Evolutionary conservation across 2,329 filamentous ascomycete species (phyloP), one percentile per base, ranked within the genome.

Genomic region (Stemphylium beticola): DNA sequence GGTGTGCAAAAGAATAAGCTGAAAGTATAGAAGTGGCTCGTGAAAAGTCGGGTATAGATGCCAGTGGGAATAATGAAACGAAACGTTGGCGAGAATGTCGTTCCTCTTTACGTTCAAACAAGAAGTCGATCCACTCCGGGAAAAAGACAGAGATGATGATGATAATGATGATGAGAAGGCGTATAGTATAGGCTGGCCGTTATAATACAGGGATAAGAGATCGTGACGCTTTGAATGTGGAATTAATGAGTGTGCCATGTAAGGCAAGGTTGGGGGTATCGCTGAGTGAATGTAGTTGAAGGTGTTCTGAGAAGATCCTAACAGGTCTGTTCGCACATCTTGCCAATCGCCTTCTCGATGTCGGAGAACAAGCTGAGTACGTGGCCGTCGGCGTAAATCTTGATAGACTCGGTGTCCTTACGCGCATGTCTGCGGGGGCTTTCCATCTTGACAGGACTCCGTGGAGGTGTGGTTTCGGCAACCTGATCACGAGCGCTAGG

Each of bases 341-440:
- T 69, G 42, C 73, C 73, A 43, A 78, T 75, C 20, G 75, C 76
- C 54, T 73, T 72, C 48, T 78, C 75, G 39, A 78, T 77, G 55
- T 78, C 75, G 9, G 72, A 73, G 55, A 77, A 78, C 3, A 78
- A 67, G 48, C 69, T 75, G 24, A 78, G 67, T 20, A 77, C 75
- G 33, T 77, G 73, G 20, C 73, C 74, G 46, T 78, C 76, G 33
- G 76, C 76, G 60, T 78, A 78, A 46, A 78, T 77, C 55, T 74
- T 76, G 66, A 78, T 78, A 12, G 74, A 76, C 57, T 78, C 73
- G 11, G 76, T 75, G 26, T 76, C 74, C 53, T 71, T 74, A 36
- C 74, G 68, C 26, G 74, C 68, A 6, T 66, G 47, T 18, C 67
- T 69, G 14, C 58, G 48, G 15, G 72, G 74, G 44, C 73, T 76